Conservation (phyloP, 192 early-diverging fungal species). For the Entomortierella parvispora region DNA sequence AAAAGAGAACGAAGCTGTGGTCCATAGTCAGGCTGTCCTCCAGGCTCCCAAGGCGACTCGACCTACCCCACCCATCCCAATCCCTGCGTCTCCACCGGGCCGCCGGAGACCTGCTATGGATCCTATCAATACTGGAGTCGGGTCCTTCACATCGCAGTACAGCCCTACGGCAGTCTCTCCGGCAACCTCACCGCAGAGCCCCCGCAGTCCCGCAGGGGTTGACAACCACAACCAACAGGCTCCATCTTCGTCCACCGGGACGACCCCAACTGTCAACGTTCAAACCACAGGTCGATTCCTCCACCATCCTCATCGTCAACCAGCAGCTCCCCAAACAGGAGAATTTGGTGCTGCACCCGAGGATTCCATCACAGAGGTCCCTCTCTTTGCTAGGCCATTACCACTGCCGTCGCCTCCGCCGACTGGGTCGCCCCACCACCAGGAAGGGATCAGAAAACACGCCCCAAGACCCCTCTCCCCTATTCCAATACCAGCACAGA, state of each 20-base stretch:
- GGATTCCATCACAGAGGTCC: constrained; percentile 32
- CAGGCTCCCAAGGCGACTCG: constrained; percentile 7
- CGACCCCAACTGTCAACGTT: not conserved
- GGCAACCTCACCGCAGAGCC: constrained; percentile 23
- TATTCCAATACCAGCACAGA: constrained; percentile 22
- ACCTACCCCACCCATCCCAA: constrained; percentile 28
- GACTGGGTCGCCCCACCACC: constrained; percentile 24
- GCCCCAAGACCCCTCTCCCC: constrained; percentile 24
- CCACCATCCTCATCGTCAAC: constrained; percentile 47
- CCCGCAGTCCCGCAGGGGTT: constrained; percentile 9
- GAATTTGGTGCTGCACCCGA: constrained; percentile 39
- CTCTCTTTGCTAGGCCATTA: constrained; percentile 39
- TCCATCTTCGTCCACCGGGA: constrained; percentile 13
- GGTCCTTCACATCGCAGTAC: constrained; percentile 34
- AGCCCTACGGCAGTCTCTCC: constrained; percentile 25
- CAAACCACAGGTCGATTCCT: constrained; percentile 32
- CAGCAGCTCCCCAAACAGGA: constrained; percentile 41
- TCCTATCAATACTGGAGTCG: constrained; percentile 27
- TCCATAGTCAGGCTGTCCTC: constrained; percentile 1
- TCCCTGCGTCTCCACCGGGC: constrained; percentile 14
- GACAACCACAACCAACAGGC: not conserved
- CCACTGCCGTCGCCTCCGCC: constrained; percentile 36
- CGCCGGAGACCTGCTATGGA: constrained; percentile 20
- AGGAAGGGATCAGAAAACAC: not conserved
- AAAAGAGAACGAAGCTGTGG: constrained; percentile 26